Conservation (phyloP, 164 flowering plant species). For the Vitis rupestris region DNA sequence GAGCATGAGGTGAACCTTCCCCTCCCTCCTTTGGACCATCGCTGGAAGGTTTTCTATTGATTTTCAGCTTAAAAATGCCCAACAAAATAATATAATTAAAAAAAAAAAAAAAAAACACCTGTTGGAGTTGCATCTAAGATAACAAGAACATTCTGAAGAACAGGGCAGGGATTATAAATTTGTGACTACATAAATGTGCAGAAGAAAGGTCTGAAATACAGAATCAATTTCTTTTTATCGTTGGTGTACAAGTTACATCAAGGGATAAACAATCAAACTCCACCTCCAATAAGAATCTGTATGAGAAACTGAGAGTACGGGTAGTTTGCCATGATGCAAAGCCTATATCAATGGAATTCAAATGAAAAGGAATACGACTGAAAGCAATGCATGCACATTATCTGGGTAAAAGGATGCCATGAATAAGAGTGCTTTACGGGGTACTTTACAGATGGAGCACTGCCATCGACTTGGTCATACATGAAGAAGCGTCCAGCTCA, state of each 20-base stretch:
- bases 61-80: no score
- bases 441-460: constrained; percentile 57
- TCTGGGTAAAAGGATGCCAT: background rate
- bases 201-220: background rate
- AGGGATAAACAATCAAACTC: background rate
- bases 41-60: no score
- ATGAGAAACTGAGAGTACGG: constrained; percentile 5
- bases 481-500: constrained; percentile 82
- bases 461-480: constrained; percentile 78
- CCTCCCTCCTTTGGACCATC: no score
- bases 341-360: constrained; percentile 13
- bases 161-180: background rate
- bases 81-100: no score
- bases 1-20: no score
- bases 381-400: no score
- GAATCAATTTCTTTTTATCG: constrained; percentile 6
- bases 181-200: background rate
- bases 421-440: background rate
- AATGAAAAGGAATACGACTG: background rate
- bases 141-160: background rate
- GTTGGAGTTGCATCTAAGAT: background rate
- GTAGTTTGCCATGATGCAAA: constrained; percentile 5
- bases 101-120: no score
- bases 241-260: constrained; percentile 6
- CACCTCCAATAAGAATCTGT: background rate